Evolutionary conservation across 257 asterid species (phyloP), one percentile per base, ranked within the genome.

Genomic region (Agastache rugosa): DNA sequence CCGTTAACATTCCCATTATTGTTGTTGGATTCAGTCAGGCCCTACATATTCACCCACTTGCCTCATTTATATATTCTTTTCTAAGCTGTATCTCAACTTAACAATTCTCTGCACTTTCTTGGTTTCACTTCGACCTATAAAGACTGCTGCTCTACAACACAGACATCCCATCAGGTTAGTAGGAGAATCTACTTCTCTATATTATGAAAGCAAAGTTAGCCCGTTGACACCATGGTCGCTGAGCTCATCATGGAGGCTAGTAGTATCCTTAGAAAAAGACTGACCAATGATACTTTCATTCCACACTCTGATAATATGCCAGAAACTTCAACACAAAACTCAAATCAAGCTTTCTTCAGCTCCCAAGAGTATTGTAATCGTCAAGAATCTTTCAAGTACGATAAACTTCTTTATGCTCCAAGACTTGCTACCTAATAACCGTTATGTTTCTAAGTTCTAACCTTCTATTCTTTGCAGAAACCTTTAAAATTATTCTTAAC

Each of bases 301-400:
- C 59, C 47, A 17, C 25, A 73, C 29, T 35, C 77, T 35, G 75
- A 58, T 63, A 27, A 72, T 55, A 37, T 53, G 67, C 55, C 56
- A 5, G 71, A 68, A 58, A 47, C 75, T 25, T 60, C 79, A 8
- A 39, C 55, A 23, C 78, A 76, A 58, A 66, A 53, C 75, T 83
- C 83, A 44, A 76, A 67, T 71, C 71, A 79, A 67, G 78, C 61
- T 65, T 65, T 16, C 80, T 61, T 67, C 74, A 31, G 71, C 63
- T 37, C 68, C 41, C 58, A 66, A 25, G 75, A 76, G 77, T 19
- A 35, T 41, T 63, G 19, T 69, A 11, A 14, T 35, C 50, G 48
- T 35, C 85, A 76, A 70, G 80, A 78, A 73, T 55, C 81, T 22
- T 23, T 76, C 84, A 74, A 69, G 82, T 84, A 73, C 67, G 7